Conservation (phyloP, 495 filamentous ascomycete genomes). For the Bacidia rubella region DNA sequence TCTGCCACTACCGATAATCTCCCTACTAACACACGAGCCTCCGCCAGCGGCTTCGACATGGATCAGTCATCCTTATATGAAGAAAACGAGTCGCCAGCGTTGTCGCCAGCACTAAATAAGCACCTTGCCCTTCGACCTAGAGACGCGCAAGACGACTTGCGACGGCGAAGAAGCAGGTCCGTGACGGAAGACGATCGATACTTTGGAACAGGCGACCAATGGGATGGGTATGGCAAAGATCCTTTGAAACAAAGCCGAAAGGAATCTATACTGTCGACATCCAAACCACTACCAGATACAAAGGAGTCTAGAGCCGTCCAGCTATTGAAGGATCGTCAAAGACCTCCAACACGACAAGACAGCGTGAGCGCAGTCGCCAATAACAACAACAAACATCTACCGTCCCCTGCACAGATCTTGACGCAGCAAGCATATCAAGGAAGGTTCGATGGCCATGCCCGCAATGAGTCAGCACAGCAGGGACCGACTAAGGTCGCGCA, state of each 20-base stretch:
- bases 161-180: constrained; percentile 14
- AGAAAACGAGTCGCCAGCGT: constrained; percentile 12
- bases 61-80: constrained; percentile 14
- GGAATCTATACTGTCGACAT: constrained; percentile 8
- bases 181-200: constrained; percentile 11
- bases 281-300: constrained; percentile 11
- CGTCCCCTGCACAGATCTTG: constrained; percentile 1
- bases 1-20: constrained; percentile 12
- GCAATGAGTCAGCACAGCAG: constrained; percentile 2
- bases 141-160: constrained; percentile 3
- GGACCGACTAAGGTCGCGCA: constrained; percentile 12
- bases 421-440: constrained; percentile 1
- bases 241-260: constrained; percentile 10
- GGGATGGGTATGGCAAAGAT: constrained; percentile 11
- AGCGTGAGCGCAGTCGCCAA: neutral
- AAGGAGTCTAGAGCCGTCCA: constrained; percentile 8
- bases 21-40: constrained; percentile 1
- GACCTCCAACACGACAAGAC: constrained; percentile 8
- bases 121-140: constrained; percentile 12
- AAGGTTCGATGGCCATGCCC: constrained; percentile 4
- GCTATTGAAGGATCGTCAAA: constrained; percentile 11
- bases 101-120: constrained; percentile 13
- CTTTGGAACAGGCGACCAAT: constrained; percentile 7
- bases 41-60: constrained; percentile 1
- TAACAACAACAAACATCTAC: neutral